Evolutionary conservation across 129 eudicot species (phyloP), one percentile per base, ranked within the genome.

Genomic region (Arctium minus): DNA sequence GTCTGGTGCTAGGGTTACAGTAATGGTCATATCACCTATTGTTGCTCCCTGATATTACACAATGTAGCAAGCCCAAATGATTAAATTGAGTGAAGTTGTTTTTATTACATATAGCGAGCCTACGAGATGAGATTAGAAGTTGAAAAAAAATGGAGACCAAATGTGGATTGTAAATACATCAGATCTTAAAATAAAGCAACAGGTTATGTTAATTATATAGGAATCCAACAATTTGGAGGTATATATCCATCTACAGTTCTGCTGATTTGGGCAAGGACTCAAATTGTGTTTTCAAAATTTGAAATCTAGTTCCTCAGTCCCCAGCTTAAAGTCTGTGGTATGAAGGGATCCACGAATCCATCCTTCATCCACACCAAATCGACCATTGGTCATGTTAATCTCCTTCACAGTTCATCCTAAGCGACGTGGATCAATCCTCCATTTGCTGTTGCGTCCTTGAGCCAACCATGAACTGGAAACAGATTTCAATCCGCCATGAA

Each of bases 21-120:
- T 85, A 70, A 94, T 94, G 8, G 88, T 79, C 77, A 70, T 84
- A 73, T 92, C 98, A 38, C 78, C 91, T 46, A 94, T 94, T 81
- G 97, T 92, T 81, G 98, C 98, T 37, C 98, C 98, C 98, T 94
- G 89, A 78, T 70, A 80, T 48, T 29, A 44, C 48, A 80, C 5
- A 67, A 67, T 39, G 22, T 44, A 50, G 75, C 72, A 38, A 79
- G 42, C 1, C 7, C 32, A 78, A 46, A 70, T 68, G 75, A 79
- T 40, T 69, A 72, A 78, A 35, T 46, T 42, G 40, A 65, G 33
- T 8, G 5, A 78, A 38, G 36, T 38, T 31, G 29, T 50, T 18
- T n/a, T 18, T 64, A 64, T 27, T 64, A 64, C 31, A 22, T 27
- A 64, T 7, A 64, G 11, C 32, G 3, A 64, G 70, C 11, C 33